These are phyloP conservation scores for Penicillium brevicompactum DNA, from an alignment of 2,329 filamentous ascomycete species.

Conservation along the genomic window DNA sequence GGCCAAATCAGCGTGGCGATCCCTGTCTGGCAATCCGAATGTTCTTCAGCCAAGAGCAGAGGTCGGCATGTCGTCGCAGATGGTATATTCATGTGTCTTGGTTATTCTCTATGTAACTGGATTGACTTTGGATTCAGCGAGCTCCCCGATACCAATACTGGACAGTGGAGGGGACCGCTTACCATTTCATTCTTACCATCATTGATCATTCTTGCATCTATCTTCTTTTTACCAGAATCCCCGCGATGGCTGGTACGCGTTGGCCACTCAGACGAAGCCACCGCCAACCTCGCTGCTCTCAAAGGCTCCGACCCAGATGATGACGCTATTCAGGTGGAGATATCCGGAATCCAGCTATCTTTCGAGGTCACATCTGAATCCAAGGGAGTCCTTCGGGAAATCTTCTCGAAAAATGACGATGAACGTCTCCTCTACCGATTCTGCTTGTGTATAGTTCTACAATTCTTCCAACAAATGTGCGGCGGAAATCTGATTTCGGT, in stretches of 20 bases:
- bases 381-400: conserved; percentile 18
- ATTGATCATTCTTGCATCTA: background rate
- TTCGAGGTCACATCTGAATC: conserved; percentile 18
- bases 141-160: conserved; percentile 44
- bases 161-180: conserved; percentile 57
- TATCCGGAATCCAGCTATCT: conserved; percentile 20
- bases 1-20: conserved; percentile 51
- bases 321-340: conserved; percentile 16
- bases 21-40: conserved; percentile 52
- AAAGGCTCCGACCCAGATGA: conserved; percentile 13
- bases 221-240: conserved; percentile 1
- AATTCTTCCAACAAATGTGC: conserved; percentile 25
- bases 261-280: conserved; percentile 20
- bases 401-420: conserved; percentile 18
- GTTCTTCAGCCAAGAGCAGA: conserved; percentile 47
- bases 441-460: conserved; percentile 18
- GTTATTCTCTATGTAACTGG: conserved; percentile 36
- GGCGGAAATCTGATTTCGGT: conserved; percentile 21
- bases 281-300: conserved; percentile 14
- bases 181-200: conserved; percentile 53
- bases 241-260: conserved; percentile 27
- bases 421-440: conserved; percentile 25
- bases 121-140: conserved; percentile 50
- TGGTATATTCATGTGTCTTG: conserved; percentile 46
- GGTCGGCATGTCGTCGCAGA: conserved; percentile 51